Evolutionary conservation across 768 basidiomycete genomes (phyloP), one percentile per base, ranked within the genome.

Genomic region (Russula dissimulans): DNA sequence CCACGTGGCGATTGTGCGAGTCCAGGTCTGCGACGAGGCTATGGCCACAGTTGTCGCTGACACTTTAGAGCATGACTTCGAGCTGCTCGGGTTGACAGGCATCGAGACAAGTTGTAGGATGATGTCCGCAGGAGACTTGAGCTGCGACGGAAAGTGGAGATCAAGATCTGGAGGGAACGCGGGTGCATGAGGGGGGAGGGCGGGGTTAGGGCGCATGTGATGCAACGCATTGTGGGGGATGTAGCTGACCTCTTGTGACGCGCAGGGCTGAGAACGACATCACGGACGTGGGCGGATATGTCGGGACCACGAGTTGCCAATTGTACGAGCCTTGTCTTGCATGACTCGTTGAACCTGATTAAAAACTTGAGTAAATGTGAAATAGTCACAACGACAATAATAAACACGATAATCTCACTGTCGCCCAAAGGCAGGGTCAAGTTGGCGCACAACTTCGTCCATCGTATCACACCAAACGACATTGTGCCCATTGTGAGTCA

Each of bases 401-500:
- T n/a, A 48, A 48, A 26, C 38, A 43, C 17, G 60, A 31, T 14
- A 17, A 43, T 6, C n/a, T 87, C 81, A 9, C 75, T 71, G n/a
- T n/a, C n/a, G 79, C 9, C 88, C 90, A 67, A 97, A 92, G 0
- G 95, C 87, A 52, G 85, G 76, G 14, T 85, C 82, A 17, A 99
- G 78, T 66, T 98, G 92, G 75, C 91, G 91, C 1, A 87, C 82
- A 29, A 98, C 92, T 70, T 99, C 97, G 67, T 99, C 97, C 95
- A 99, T 98, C 17, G 95, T 87, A 67, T 99, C 97, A 64, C 78
- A 86, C 1, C 95, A 69, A 95, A 99, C 0, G 92, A 95, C 82
- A 97, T 91, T 1, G 97, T 99, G 5, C 97, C 97, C 88, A 70
- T 99, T 99, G 71, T 97, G 91, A 0, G 97, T 99, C 64, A 98